These are phyloP conservation scores for Lipomyces sp. DNA, from an alignment of 805 yeast genomes.

Conservation along the genomic window DNA sequence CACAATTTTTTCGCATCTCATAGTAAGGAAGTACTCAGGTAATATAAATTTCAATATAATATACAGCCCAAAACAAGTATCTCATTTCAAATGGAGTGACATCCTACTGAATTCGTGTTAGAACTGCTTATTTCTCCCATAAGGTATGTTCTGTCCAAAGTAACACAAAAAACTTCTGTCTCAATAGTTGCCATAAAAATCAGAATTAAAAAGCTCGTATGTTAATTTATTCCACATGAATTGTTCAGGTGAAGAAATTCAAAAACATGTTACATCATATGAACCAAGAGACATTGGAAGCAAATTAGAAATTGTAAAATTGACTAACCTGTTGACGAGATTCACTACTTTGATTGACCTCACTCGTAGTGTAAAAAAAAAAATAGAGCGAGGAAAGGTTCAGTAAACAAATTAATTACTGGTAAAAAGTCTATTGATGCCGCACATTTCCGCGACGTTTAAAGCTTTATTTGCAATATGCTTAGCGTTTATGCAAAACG, in stretches of 20 bases:
- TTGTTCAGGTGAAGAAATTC: conserved; percentile 52
- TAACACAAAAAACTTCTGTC: background rate
- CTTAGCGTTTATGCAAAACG: background rate
- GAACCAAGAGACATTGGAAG: conserved; percentile 15
- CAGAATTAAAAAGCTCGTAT: conserved; percentile 54
- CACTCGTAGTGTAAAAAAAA: background rate
- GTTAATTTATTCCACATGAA: conserved; percentile 44
- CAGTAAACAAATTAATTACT: no score
- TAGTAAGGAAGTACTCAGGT: no score
- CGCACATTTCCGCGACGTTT: background rate
- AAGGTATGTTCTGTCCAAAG: background rate
- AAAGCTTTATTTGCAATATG: background rate
- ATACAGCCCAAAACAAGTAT: no score
- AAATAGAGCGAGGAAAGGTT: background rate
- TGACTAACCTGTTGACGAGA: background rate
- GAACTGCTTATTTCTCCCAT: background rate
- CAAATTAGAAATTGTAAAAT: no score
- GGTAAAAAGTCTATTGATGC: no score
- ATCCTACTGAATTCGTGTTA: background rate
- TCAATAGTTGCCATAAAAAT: conserved; percentile 24
- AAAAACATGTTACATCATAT: conserved; percentile 46
- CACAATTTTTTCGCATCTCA: no score
- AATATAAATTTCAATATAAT: no score
- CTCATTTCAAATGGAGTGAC: background rate
- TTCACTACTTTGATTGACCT: no score